Percentiles rank a stretch among this genome's conserved stretches.
Conservation (phyloP, 768 basidiomycete species). For the Clitopilus passeckerianus region DNA sequence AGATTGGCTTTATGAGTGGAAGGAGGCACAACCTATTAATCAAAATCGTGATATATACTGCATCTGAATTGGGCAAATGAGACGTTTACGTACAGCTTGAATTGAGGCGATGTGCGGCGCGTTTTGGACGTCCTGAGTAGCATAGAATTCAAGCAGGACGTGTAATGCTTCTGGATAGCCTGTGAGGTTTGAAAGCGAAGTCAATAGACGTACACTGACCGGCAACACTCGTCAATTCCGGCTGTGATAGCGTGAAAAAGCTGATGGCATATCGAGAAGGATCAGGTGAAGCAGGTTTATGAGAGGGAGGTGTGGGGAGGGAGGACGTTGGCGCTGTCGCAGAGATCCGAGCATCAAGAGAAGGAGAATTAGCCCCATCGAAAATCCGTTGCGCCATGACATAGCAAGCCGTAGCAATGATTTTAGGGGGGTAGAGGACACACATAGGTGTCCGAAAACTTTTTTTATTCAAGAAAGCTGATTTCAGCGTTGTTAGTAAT, state of each 20-base stretch:
- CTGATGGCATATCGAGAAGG: constrained; percentile 64
- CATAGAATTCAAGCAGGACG: constrained; percentile 72
- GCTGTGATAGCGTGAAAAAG: constrained; percentile 57
- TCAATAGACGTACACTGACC: constrained; percentile 34
- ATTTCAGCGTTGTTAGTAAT: constrained; percentile 3
- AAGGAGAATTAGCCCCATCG: constrained; percentile 70
- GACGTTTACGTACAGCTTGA: constrained; percentile 36
- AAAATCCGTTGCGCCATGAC: constrained; percentile 68
- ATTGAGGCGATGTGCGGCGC: constrained; percentile 49
- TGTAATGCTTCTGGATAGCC: constrained; percentile 49
- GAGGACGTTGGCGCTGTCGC: constrained; percentile 68
- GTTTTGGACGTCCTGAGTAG: constrained; percentile 48
- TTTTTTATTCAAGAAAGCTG: constrained; percentile 8
- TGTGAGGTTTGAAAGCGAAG: constrained; percentile 3
- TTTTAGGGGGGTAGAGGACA: constrained; percentile 59
- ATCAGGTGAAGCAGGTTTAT: constrained; percentile 70
- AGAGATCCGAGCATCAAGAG: constrained; percentile 71
- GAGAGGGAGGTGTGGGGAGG: constrained; percentile 76
- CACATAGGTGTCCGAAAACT: constrained; percentile 82
- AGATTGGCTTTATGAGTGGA: constrained; percentile 20
- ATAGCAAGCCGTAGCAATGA: constrained; percentile 76
- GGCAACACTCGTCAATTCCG: constrained; percentile 53
- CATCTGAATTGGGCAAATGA: too few relatives aligned
- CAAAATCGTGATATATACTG: too few relatives aligned
- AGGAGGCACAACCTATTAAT: constrained; percentile 45